Evolutionary conservation across 2,329 filamentous ascomycete genomes (phyloP), one percentile per base, ranked within the genome.

Genomic region (Colletotrichum cuscutae): DNA sequence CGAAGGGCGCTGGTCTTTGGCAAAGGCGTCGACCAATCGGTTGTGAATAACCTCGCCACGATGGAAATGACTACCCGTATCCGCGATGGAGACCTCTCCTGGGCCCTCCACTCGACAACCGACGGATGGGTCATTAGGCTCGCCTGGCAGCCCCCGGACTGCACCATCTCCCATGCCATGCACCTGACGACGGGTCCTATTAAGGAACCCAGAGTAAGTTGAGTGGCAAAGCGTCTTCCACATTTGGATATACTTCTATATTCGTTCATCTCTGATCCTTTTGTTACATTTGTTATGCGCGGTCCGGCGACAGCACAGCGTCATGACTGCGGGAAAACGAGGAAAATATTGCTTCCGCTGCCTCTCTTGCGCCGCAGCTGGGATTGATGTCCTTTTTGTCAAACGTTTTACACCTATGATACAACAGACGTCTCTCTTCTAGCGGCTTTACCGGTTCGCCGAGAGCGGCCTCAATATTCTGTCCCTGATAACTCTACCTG

Each of bases 401-500:
- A 73, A 62, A 62, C 73, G 66, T 74, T 73, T 70, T 74, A 74
- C 73, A 74, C 66, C 71, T 73, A 74, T 74, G 71, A 73, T 74
- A 74, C 73, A 74, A 60, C 62, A 62, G 58, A 70, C 66, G 66
- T 73, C 71, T 71, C 61, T 74, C 65, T 28, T 68, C 32, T 62
- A n/a, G 28, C 32, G 63, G 69, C 65, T 46, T 74, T 61, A 68
- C 62, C 65, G 67, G 49, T 64, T 65, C 62, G 56, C 62, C 19
- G 62, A 65, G 63, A 87, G 53, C 73, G 77, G 82, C 75, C 82
- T 85, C 78, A 98, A 83, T 81, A 98, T 92, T 82, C 92, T 91
- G 77, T 98, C 93, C 79, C 91, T 90, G 59, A 94, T 91, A 65
- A 97, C 84, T 81, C 90, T 88, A 75, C 91, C 92, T 71, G 96